Conservation (phyloP, 805 yeast genomes). For the Pichia membranifaciens region DNA sequence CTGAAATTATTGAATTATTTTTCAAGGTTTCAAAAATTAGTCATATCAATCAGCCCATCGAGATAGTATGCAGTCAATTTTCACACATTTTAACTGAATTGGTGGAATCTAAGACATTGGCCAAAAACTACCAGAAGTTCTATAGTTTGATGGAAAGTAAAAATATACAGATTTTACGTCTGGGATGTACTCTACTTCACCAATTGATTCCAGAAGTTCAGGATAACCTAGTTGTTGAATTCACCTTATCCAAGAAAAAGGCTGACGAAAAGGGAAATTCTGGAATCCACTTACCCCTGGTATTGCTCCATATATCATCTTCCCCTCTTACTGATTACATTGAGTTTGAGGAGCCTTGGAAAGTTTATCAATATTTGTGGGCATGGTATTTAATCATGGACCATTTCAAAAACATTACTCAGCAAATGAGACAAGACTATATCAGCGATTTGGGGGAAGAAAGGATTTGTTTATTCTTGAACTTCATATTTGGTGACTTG, state of each 20-base stretch:
- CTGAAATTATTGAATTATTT: slow-evolving; percentile 41
- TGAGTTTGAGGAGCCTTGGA: slow-evolving; percentile 33
- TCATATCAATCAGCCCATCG: slow-evolving; percentile 27
- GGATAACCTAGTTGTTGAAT: slow-evolving; percentile 57
- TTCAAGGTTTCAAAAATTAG: slow-evolving; percentile 14
- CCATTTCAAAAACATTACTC: slow-evolving; percentile 61
- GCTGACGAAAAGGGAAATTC: slow-evolving; percentile 25
- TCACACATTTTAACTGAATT: slow-evolving; percentile 14
- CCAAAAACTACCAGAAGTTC: slow-evolving; percentile 32
- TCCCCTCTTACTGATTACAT: slow-evolving; percentile 32
- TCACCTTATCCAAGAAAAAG: slow-evolving; percentile 44
- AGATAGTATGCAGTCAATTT: slow-evolving; percentile 33
- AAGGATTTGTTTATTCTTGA: slow-evolving; percentile 44
- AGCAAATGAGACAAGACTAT: slow-evolving; percentile 55
- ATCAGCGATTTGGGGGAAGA: slow-evolving; percentile 51
- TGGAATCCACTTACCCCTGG: slow-evolving; percentile 35
- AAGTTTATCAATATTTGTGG: slow-evolving; percentile 47
- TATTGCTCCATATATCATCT: slow-evolving; percentile 33
- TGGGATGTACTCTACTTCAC: slow-evolving; percentile 36
- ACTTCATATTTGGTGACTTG: slow-evolving; percentile 50
- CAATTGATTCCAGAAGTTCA: slow-evolving; percentile 41
- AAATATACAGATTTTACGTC: slow-evolving; percentile 38
- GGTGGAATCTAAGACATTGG: slow-evolving; percentile 30
- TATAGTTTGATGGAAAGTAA: slow-evolving; percentile 27
- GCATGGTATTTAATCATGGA: slow-evolving; percentile 60